These are phyloP conservation scores for Russula olivacea DNA, from an alignment of 768 basidiomycete genomes.

Conservation along the genomic window DNA sequence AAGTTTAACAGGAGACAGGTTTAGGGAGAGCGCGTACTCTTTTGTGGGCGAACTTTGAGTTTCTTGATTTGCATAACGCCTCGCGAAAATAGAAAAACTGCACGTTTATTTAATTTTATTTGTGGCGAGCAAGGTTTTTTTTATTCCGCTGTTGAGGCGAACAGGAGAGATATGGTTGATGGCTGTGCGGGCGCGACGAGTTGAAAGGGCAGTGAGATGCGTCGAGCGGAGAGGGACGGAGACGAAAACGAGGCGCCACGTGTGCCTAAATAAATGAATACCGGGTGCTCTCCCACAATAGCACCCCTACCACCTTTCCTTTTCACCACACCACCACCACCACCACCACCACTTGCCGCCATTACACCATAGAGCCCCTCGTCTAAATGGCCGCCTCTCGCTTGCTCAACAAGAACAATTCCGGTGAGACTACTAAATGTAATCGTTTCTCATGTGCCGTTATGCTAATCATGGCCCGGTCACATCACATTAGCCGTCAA, in stretches of 20 bases:
- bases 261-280: background rate
- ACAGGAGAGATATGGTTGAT: background rate
- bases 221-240: background rate
- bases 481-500: slow-evolving; percentile 64
- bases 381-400: slow-evolving; percentile 28
- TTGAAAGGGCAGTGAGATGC: background rate
- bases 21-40: slow-evolving; percentile 41
- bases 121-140: background rate
- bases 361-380: background rate
- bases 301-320: background rate
- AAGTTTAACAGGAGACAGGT: slow-evolving; percentile 5
- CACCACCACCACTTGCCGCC: no score
- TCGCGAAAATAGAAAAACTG: background rate
- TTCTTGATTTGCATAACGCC: slow-evolving; percentile 55
- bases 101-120: background rate
- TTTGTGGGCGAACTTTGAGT: slow-evolving; percentile 73
- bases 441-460: no score
- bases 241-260: background rate
- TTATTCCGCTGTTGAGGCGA: background rate
- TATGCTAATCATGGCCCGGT: background rate
- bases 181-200: background rate
- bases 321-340: background rate
- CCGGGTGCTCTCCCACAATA: background rate
- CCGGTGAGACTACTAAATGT: slow-evolving; percentile 44
- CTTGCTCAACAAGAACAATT: slow-evolving; percentile 83